Percentiles rank a stretch among this genome's conserved stretches.
These are phyloP conservation scores for Zangia roseola DNA, from an alignment of 768 basidiomycete species.

Conservation along the genomic window DNA sequence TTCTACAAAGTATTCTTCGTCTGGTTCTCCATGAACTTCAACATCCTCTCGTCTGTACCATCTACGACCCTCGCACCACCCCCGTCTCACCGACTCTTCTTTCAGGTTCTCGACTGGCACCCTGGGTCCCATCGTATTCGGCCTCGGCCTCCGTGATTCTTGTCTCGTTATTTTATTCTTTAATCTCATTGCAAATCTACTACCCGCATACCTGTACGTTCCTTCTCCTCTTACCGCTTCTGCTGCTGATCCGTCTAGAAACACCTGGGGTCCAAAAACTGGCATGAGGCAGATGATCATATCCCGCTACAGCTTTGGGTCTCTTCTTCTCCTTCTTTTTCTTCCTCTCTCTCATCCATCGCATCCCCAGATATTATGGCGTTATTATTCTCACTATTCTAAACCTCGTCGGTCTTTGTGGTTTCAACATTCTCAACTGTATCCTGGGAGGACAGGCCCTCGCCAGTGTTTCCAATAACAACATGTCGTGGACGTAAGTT, in stretches of 20 bases:
- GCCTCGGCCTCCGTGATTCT: constrained; percentile 59
- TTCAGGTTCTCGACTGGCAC: constrained; percentile 67
- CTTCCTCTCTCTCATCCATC: constrained; percentile 16
- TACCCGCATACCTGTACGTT: constrained; percentile 62
- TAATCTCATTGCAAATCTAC: constrained; percentile 55
- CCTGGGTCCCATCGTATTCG: constrained; percentile 62
- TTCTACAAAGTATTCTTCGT: constrained; percentile 67
- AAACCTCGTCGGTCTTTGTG: constrained; percentile 59
- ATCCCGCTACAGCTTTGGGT: constrained; percentile 61
- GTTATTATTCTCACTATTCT: constrained; percentile 50
- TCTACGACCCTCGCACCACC: background rate
- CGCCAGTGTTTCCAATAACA: constrained; percentile 50
- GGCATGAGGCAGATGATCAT: constrained; percentile 84
- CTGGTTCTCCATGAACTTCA: constrained; percentile 72
- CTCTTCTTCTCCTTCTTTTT: constrained; percentile 29
- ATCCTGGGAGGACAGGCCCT: constrained; percentile 72
- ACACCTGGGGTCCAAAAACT: constrained; percentile 76
- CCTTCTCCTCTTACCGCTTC: background rate
- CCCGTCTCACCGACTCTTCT: background rate
- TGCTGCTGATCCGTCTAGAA: constrained; percentile 26
- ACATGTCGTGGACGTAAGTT: constrained; percentile 51
- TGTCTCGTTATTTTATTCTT: constrained; percentile 67
- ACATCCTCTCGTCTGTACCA: constrained; percentile 50
- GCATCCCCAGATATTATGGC: constrained; percentile 48
- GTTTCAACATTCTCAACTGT: constrained; percentile 64